phyloP scores from a whole-genome alignment of 2,329 filamentous ascomycete genomes.

The Colletotrichum sp. region DNA sequence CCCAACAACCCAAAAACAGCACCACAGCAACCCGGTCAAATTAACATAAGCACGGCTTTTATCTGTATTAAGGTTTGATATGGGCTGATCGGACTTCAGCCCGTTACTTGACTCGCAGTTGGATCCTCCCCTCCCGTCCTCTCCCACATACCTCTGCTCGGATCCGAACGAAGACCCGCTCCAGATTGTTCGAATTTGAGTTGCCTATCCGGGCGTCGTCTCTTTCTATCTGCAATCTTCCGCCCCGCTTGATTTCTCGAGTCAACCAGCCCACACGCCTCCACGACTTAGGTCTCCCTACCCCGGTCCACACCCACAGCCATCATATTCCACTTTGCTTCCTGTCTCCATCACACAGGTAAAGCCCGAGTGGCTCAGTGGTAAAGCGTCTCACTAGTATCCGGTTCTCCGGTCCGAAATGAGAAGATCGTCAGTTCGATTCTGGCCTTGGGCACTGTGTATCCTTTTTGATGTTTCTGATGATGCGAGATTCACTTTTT shows the following conservation, averaged over 20 bases:
- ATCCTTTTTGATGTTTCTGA: not conserved
- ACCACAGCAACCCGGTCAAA: not conserved
- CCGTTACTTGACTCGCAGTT: not conserved
- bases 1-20: not conserved
- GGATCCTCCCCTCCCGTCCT: not conserved
- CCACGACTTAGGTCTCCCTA: not conserved
- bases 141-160: not conserved
- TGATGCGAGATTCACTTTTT: not conserved
- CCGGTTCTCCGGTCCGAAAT: not conserved
- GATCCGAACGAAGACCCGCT: not conserved
- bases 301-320: not conserved
- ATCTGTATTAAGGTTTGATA: not conserved
- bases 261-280: not conserved
- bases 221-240: not conserved
- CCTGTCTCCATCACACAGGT: not conserved
- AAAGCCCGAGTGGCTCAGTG: conserved; percentile 20
- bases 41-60: not conserved
- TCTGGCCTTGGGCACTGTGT: conserved; percentile 17
- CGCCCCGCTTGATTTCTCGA: not conserved
- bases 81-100: not conserved
- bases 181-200: not conserved
- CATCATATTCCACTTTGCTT: not conserved
- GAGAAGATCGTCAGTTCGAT: conserved; percentile 22
- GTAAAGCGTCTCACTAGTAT: conserved; percentile 23
- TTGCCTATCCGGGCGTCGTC: not conserved